These are phyloP conservation scores for Sporothrix pseudoabietina DNA, from an alignment of 2,329 filamentous ascomycete species.

Conservation along the genomic window DNA sequence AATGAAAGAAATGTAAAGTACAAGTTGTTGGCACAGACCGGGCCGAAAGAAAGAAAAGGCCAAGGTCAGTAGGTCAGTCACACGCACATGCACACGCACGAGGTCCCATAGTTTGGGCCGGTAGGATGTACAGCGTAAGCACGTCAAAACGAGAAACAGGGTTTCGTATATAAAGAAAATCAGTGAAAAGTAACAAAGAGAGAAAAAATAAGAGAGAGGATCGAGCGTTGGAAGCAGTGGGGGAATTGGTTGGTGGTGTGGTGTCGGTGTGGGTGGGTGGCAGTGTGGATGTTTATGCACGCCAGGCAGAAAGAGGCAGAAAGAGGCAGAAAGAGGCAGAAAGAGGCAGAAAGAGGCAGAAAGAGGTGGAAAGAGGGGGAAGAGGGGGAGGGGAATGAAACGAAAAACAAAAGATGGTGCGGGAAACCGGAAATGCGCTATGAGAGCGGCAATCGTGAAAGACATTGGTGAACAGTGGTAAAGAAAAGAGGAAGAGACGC, in stretches of 20 bases:
- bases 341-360: not conserved
- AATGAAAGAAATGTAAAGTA: not conserved
- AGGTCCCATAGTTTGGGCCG: constrained; percentile 9
- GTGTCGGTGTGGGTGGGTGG: constrained; percentile 1
- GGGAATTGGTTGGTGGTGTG: not conserved
- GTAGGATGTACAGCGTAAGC: constrained; percentile 15
- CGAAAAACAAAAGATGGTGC: not conserved
- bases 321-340: not conserved
- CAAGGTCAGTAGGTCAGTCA: not conserved
- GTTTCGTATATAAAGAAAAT: constrained; percentile 20
- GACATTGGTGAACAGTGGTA: constrained; percentile 4
- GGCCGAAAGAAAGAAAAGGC: not conserved
- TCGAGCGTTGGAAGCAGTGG: constrained; percentile 1
- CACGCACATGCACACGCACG: not conserved
- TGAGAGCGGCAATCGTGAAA: constrained; percentile 17
- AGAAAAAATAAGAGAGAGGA: not conserved
- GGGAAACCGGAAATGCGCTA: not conserved
- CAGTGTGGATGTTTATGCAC: constrained; percentile 18
- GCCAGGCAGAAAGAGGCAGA: constrained; percentile 11
- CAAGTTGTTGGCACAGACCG: not conserved
- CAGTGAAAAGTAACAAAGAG: not conserved
- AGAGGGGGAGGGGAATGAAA: constrained; percentile 14
- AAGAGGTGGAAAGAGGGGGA: no score
- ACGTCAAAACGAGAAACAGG: constrained; percentile 19
- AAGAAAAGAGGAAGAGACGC: not conserved